Conservation (phyloP, 1,284 basidiomycete genomes). For the Agaricales sp. region DNA sequence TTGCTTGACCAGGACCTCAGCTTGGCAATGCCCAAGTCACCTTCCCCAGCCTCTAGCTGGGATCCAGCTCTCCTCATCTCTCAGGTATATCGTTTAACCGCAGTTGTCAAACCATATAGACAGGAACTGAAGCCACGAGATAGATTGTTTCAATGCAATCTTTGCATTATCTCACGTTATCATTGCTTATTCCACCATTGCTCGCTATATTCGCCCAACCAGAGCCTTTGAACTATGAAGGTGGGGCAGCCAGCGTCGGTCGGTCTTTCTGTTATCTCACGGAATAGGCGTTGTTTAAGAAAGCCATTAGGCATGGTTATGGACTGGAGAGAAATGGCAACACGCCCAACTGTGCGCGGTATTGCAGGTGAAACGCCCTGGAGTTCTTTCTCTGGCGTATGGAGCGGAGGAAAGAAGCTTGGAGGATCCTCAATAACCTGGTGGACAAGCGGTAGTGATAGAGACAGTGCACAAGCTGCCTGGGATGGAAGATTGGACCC, state of each 20-base stretch:
- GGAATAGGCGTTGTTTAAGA: conserved; percentile 2
- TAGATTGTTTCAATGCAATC: conserved; percentile 91
- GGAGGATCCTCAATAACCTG: conserved; percentile 32
- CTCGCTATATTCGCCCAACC: conserved; percentile 70
- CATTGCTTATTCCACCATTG: conserved; percentile 74
- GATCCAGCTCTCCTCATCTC: conserved; percentile 69
- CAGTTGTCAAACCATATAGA: background rate
- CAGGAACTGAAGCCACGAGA: background rate
- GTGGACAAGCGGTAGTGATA: background rate
- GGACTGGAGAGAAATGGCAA: conserved; percentile 95
- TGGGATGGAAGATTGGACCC: conserved; percentile 62
- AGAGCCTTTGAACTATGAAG: conserved; percentile 71
- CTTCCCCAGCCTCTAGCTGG: conserved; percentile 39
- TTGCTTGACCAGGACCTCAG: no score
- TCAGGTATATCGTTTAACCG: conserved; percentile 32
- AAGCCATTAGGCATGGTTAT: conserved; percentile 68
- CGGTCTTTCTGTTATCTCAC: conserved; percentile 17
- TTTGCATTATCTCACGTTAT: conserved; percentile 84
- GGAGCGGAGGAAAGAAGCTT: conserved; percentile 68
- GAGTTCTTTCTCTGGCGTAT: conserved; percentile 57
- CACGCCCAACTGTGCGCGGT: conserved; percentile 61
- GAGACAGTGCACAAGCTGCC: conserved; percentile 12
- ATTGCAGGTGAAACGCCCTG: conserved; percentile 53
- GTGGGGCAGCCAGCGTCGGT: conserved; percentile 77
- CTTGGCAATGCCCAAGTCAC: conserved; percentile 24